Base-by-base conservation (phyloP, 164 flowering plant genomes). In the Vitis amurensis region DNA sequence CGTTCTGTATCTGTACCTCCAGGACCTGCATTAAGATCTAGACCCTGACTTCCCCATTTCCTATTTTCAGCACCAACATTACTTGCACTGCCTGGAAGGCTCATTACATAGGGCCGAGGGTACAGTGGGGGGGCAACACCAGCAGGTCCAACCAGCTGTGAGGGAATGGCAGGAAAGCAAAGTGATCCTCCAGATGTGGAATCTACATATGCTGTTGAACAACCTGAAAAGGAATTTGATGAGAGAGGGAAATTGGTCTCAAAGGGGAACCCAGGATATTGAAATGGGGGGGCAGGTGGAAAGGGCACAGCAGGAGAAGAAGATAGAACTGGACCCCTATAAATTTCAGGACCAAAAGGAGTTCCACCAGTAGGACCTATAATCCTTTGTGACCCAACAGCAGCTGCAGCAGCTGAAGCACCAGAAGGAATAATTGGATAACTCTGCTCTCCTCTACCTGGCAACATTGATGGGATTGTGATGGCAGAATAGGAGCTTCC, bases 1-100 rank as follows among this genome's bases (percentile, higher is more conserved):
- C 86, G 85, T 58, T 90, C 99, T 8, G 60, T 27, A 58, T 91
- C 95, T 48, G 73, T 15, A 48, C 73, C 79, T 49, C 88, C 92
- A 50, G 96, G 98, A 30, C 99, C 99, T 8, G 94, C 80, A 80
- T 95, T 93, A 9, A 95, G 85, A 74, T 95, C 98, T 27, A 95
- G 74, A 59, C 91, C 89, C 65, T 86, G 92, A 69, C 88, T 81
- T 30, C 79, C 79, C 91, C 93, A 90, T 74, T 84, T 93, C 58
- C 84, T 81, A 78, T 76, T 78, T 17, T 89, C 97, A 30, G 76
- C 64, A 61, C 75, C 79, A 59, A 72, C 75, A 70, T 70, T 76
- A 61, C 64, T 74, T 48, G 72, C 61, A 58, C 72, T 79, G 55
- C 85, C 92, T 3, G 92, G 82, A 61, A 85, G 76, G 73, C 84